phyloP scores from a whole-genome alignment of 768 basidiomycete genomes.

The Cystofilobasidium ferigula region DNA sequence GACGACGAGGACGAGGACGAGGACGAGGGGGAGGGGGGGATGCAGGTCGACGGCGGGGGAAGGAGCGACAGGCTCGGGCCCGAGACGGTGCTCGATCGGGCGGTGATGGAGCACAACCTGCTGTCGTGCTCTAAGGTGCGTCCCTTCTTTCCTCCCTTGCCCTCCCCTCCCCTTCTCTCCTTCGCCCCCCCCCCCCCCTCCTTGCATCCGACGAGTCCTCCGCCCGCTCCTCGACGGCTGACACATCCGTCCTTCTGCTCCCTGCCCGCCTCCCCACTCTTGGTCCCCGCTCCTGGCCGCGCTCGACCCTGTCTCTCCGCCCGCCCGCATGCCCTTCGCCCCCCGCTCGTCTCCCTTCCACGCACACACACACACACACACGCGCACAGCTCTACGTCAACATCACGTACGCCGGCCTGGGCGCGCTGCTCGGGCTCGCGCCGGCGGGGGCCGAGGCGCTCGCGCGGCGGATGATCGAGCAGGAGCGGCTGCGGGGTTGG shows the following conservation, averaged over 20 bases:
- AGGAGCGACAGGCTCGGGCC: conserved; percentile 59
- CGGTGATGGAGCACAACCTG: conserved; percentile 97
- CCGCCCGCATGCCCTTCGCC: no score
- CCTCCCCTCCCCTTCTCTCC: no score
- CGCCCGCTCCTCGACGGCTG: no score
- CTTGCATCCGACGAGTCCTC: no score
- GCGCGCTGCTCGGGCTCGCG: conserved; percentile 74
- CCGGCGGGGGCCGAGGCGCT: conserved; percentile 92
- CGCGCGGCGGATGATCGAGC: conserved; percentile 98
- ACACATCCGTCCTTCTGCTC: no score
- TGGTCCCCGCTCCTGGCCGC: no score
- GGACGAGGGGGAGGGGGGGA: conserved; percentile 37
- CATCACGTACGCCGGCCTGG: conserved; percentile 89
- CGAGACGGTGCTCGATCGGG: conserved; percentile 87
- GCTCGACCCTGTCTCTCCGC: no score
- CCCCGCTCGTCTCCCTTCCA: neutral
- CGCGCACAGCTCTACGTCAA: conserved; percentile 64
- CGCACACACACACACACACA: neutral
- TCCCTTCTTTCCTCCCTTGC: neutral
- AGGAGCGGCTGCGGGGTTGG: conserved; percentile 78
- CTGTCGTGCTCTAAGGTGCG: conserved; percentile 77
- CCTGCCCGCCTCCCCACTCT: no score
- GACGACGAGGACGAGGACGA: conserved; percentile 50
- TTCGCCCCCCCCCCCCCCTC: no score
- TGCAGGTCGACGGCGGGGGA: conserved; percentile 45